Percentiles rank a stretch among this genome's conserved stretches.
Conservation (phyloP, 2,329 filamentous ascomycete genomes). For the Monosporascus ibericus region DNA sequence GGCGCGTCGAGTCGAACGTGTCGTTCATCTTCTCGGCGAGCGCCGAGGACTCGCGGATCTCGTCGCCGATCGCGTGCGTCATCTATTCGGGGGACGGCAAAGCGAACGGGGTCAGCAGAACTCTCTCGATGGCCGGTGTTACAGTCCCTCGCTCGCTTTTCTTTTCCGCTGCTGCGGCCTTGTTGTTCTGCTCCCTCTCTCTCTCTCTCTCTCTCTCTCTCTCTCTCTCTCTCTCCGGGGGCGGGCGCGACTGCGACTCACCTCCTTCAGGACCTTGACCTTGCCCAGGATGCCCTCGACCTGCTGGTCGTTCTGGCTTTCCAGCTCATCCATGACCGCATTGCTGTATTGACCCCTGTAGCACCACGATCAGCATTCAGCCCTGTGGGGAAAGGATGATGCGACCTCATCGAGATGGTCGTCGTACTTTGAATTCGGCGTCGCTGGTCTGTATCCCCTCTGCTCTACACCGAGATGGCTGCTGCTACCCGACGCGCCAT, state of each 20-base stretch:
- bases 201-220: background rate
- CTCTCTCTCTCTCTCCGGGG: background rate
- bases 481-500: constrained; percentile 14
- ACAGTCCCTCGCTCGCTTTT: background rate
- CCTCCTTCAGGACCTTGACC: constrained; percentile 82
- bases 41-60: constrained; percentile 84
- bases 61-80: constrained; percentile 87
- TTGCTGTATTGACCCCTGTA: constrained; percentile 83
- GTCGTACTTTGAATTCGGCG: constrained; percentile 60
- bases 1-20: constrained; percentile 77
- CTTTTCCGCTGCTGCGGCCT: background rate
- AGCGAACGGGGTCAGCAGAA: too few relatives aligned
- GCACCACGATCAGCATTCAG: background rate
- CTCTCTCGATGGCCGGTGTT: background rate
- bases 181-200: constrained; percentile 6
- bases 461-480: constrained; percentile 20
- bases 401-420: background rate
- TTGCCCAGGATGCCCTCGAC: constrained; percentile 88
- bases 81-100: constrained; percentile 47
- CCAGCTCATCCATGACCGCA: constrained; percentile 84
- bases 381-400: too few relatives aligned
- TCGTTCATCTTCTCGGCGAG: constrained; percentile 96
- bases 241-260: constrained; percentile 39
- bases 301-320: constrained; percentile 90
- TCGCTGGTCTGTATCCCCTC: constrained; percentile 56